These are phyloP conservation scores for Wickerhamiella allomyrinae DNA, from an alignment of 805 yeast species.

Conservation along the genomic window DNA sequence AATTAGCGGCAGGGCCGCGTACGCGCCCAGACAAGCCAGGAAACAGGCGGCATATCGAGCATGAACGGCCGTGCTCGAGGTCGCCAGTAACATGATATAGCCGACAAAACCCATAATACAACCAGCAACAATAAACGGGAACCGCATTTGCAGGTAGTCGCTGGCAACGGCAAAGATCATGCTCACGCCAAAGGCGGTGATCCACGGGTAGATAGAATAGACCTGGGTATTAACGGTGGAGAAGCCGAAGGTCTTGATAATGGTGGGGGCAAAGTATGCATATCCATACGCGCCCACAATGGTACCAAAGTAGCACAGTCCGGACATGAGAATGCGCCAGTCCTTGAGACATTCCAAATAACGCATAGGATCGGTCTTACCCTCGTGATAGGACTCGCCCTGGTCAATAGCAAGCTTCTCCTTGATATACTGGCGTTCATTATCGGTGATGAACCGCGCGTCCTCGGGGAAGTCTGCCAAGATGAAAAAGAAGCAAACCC, in stretches of 20 bases:
- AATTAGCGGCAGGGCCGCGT: constrained; percentile 52
- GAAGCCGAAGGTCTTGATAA: constrained; percentile 46
- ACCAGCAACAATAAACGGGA: constrained; percentile 17
- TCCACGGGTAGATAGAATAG: constrained; percentile 78
- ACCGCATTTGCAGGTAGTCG: constrained; percentile 35
- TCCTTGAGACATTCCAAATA: constrained; percentile 41
- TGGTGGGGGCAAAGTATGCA: constrained; percentile 59
- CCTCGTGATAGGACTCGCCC: constrained; percentile 36
- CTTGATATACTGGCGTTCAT: constrained; percentile 40
- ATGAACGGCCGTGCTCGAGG: constrained; percentile 23
- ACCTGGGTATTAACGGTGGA: constrained; percentile 63
- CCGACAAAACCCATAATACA: constrained; percentile 25
- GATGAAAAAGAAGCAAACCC: constrained; percentile 24
- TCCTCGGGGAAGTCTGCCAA: constrained; percentile 59
- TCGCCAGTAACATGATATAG: constrained; percentile 39
- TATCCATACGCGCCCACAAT: constrained; percentile 65
- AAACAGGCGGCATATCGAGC: constrained; percentile 53
- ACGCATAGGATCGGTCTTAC: constrained; percentile 33
- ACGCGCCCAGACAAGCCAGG: constrained; percentile 42
- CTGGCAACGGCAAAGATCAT: constrained; percentile 49
- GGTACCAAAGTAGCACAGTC: constrained; percentile 47
- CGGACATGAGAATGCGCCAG: constrained; percentile 41
- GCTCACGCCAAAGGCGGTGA: constrained; percentile 54
- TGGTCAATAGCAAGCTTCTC: constrained; percentile 44
- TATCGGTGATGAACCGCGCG: constrained; percentile 35